Evolutionary conservation across 495 filamentous ascomycete species (phyloP), one percentile per base, ranked within the genome.

Genomic region (Cercophora scortea): DNA sequence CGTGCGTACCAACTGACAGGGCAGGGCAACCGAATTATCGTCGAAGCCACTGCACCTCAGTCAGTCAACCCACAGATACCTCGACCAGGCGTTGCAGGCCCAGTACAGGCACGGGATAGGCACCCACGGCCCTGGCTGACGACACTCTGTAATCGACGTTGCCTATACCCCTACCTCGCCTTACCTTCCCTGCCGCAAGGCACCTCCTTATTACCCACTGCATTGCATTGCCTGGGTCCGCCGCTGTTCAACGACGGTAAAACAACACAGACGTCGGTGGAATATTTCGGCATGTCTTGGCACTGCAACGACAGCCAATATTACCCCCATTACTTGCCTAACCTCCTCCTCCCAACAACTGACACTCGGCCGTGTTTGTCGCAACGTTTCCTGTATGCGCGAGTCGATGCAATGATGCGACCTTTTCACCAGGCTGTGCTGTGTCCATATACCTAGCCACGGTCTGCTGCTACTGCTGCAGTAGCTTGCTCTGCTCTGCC

Each of bases 201-300:
- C 25, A 25, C 25, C 25, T 25, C 25, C 5, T 25, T 25, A 32
- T 13, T 32, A 8, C 2, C 8, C 25, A 19, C 25, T 46, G 19
- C 36, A 38, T 38, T 49, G 32, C 41, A 34, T 43, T 32, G 34
- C 45, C 47, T 54, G 32, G 52, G 32, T 3, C 16, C 15, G 12
- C 15, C 3, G n/a, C 8, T 45, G 39, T 43, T 50, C 19, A 53
- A 18, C 41, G 50, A 52, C 49, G 54, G 54, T 53, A 52, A 52
- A 57, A 52, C 54, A 50, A 52, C 10, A 44, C 2, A 10, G 17
- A 41, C 47, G 44, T 45, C 54, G 54, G 54, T 45, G 50, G 50
- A 57, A 57, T 57, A 56, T 58, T 58, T 49, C 47, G 47, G 51
- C 56, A 42, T 25, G 51, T 16, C 56, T 58, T 58, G 56, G 51